Conservation (phyloP, 2,329 filamentous ascomycete species). For the Dactylellina haptotyla region DNA sequence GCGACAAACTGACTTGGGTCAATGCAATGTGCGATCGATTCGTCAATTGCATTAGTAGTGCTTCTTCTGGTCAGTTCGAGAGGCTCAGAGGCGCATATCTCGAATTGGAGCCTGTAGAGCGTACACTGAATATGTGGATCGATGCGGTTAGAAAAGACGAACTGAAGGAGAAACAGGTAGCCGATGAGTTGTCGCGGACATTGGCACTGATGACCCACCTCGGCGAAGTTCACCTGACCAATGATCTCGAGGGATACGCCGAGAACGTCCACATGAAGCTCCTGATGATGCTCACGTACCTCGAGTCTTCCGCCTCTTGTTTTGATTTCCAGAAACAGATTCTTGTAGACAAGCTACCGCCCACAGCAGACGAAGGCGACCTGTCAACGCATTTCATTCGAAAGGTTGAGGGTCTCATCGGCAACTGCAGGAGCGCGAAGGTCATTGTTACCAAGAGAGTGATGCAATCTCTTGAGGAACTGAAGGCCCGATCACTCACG, state of each 20-base stretch:
- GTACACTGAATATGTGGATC: constrained; percentile 86
- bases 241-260: constrained; percentile 76
- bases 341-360: constrained; percentile 73
- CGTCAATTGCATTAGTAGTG: constrained; percentile 79
- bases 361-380: constrained; percentile 70
- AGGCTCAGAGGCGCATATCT: constrained; percentile 81
- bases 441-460: constrained; percentile 79
- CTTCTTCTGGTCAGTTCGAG: constrained; percentile 79
- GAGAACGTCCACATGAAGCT: constrained; percentile 82
- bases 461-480: constrained; percentile 78
- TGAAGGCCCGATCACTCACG: constrained; percentile 78
- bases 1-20: constrained; percentile 88
- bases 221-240: constrained; percentile 79
- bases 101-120: constrained; percentile 90
- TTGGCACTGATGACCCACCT: constrained; percentile 89
- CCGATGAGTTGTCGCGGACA: constrained; percentile 76
- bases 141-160: constrained; percentile 85
- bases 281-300: constrained; percentile 78
- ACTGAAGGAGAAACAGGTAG: constrained; percentile 83
- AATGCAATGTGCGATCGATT: constrained; percentile 85
- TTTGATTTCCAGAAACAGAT: constrained; percentile 73
- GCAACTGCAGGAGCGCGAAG: constrained; percentile 82
- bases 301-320: constrained; percentile 78
- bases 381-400: constrained; percentile 73
- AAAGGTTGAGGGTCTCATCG: constrained; percentile 76